Percentiles rank a stretch among this genome's conserved stretches.
Conservation (phyloP, 306 rosid genomes). For the Cercis canadensis region DNA sequence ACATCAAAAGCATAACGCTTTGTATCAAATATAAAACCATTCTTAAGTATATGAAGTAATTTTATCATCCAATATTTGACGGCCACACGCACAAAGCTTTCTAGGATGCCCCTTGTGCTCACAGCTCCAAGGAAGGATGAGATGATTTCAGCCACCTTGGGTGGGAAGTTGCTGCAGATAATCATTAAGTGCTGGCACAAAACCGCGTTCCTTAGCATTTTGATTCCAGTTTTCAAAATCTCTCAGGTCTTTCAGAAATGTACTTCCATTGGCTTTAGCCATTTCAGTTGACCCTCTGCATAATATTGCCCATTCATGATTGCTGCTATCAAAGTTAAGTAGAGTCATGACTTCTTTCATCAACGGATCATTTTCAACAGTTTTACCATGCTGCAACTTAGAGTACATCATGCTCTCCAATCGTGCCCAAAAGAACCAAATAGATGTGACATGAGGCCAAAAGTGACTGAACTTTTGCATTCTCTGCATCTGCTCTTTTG, state of each 20-base stretch:
- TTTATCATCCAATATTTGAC: too few species aligned
- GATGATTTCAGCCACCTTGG: constrained; percentile 75
- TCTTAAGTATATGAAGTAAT: too few species aligned
- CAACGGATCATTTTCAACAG: constrained; percentile 58
- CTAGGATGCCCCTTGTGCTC: constrained; percentile 64
- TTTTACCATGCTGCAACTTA: constrained; percentile 51
- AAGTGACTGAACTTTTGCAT: constrained; percentile 58
- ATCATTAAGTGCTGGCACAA: constrained; percentile 44
- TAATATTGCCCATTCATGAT: constrained; percentile 78
- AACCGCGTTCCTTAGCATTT: too few species aligned
- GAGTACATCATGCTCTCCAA: constrained; percentile 89
- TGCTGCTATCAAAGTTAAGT: constrained; percentile 84
- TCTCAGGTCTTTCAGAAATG: constrained; percentile 41
- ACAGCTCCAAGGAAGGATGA: constrained; percentile 83
- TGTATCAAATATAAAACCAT: too few species aligned
- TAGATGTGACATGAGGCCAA: constrained; percentile 56
- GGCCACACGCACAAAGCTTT: constrained; percentile 75
- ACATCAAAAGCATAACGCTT: too few species aligned
- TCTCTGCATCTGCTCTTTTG: constrained; percentile 58
- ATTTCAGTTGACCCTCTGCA: constrained; percentile 57
- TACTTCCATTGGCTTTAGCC: constrained; percentile 74
- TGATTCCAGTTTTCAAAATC: constrained; percentile 54
- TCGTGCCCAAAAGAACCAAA: constrained; percentile 91
- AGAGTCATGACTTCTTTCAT: constrained; percentile 76
- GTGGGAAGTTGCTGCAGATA: constrained; percentile 42